Percentiles rank a stretch among this genome's conserved stretches.
These are phyloP conservation scores for Fusarium piperis DNA, from an alignment of 2,329 filamentous ascomycete genomes.

Conservation along the genomic window DNA sequence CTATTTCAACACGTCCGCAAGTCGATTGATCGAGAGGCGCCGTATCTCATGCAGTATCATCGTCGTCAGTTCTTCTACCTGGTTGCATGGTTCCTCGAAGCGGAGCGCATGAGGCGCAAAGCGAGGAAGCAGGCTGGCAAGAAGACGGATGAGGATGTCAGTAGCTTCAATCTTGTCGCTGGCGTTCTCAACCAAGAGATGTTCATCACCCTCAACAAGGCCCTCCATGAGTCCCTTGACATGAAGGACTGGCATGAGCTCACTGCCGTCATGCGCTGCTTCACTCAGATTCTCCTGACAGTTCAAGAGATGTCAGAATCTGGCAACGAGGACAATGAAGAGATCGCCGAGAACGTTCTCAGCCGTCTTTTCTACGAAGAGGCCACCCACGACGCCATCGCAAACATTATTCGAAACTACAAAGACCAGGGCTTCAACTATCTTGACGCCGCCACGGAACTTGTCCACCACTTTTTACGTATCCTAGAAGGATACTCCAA, in stretches of 20 bases:
- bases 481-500: slow-evolving; percentile 95
- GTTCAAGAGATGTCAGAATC: slow-evolving; percentile 93
- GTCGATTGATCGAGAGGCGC: slow-evolving; percentile 88
- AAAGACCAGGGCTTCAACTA: slow-evolving; percentile 96
- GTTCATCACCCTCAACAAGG: slow-evolving; percentile 86
- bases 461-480: slow-evolving; percentile 89
- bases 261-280: slow-evolving; percentile 89
- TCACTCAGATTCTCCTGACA: slow-evolving; percentile 91
- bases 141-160: slow-evolving; percentile 62
- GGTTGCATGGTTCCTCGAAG: slow-evolving; percentile 90
- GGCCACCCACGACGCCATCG: slow-evolving; percentile 86
- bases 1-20: slow-evolving; percentile 86
- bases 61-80: slow-evolving; percentile 91
- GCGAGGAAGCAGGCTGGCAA: slow-evolving; percentile 64
- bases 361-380: slow-evolving; percentile 99
- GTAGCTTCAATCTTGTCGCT: slow-evolving; percentile 87
- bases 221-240: slow-evolving; percentile 81
- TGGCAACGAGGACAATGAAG: slow-evolving; percentile 88
- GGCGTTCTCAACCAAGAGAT: slow-evolving; percentile 93
- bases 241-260: slow-evolving; percentile 89
- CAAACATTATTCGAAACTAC: slow-evolving; percentile 83
- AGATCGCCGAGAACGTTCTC: slow-evolving; percentile 97
- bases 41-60: slow-evolving; percentile 81
- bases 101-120: slow-evolving; percentile 78
- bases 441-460: slow-evolving; percentile 89